These are phyloP conservation scores for Dactylellina sp. DNA, from an alignment of 2,329 filamentous ascomycete species.

Conservation along the genomic window DNA sequence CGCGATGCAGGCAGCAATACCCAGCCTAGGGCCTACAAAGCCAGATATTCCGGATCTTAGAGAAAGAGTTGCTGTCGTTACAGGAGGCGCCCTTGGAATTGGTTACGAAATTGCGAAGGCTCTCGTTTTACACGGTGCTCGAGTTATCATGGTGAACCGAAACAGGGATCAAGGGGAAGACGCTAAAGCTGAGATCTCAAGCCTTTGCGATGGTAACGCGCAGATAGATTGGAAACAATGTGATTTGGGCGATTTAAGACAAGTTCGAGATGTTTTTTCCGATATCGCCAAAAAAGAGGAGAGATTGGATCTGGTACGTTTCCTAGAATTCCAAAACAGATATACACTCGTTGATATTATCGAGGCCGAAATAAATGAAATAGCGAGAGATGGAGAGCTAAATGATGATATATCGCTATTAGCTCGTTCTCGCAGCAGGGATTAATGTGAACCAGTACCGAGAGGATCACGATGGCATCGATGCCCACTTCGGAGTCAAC, in stretches of 20 bases:
- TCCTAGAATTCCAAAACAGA: conserved; percentile 1
- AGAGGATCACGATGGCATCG: conserved; percentile 63
- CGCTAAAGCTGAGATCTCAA: conserved; percentile 14
- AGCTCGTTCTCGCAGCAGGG: conserved; percentile 65
- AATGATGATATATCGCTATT: too few species aligned
- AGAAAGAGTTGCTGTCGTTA: conserved; percentile 67
- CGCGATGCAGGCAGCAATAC: conserved; percentile 15
- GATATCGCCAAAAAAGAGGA: conserved; percentile 62
- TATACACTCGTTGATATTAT: not conserved
- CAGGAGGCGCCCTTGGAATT: conserved; percentile 66
- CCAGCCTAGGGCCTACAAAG: conserved; percentile 1
- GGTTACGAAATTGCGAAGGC: conserved; percentile 67
- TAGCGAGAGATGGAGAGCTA: too few species aligned
- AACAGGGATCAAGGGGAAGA: conserved; percentile 14
- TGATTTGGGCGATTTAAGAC: conserved; percentile 64
- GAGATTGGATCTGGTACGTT: conserved; percentile 63
- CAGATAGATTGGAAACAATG: conserved; percentile 65
- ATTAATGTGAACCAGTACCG: conserved; percentile 65
- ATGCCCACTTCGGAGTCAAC: conserved; percentile 65
- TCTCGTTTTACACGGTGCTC: conserved; percentile 3
- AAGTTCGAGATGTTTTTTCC: conserved; percentile 64
- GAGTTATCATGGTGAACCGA: conserved; percentile 14
- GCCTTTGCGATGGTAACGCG: conserved; percentile 53
- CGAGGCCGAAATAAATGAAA: too few species aligned
- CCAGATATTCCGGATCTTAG: conserved; percentile 64